A percentile compares a stretch with the other conserved stretches of the same genome.
Evolutionary conservation across 73 alveolate genomes (phyloP).

Genomic region (Blepharisma stoltei): DNA sequence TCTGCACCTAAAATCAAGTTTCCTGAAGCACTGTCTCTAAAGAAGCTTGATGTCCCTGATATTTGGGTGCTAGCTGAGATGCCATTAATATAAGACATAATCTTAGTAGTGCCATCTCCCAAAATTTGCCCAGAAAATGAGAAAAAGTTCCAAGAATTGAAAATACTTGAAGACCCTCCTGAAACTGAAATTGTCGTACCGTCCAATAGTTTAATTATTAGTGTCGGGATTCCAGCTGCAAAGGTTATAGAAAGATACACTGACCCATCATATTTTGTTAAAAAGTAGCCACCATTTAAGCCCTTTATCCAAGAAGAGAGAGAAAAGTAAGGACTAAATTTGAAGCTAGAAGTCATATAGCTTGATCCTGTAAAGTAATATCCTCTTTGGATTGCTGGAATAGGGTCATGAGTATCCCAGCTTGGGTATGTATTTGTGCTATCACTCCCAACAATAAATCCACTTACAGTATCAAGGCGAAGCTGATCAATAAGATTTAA

Average conservation of each 20-base stretch:
- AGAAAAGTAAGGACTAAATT: background rate
- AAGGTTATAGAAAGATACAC: background rate
- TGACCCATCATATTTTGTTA: background rate
- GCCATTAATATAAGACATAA: background rate
- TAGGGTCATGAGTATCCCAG: background rate
- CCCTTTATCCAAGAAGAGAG: background rate
- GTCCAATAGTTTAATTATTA: background rate
- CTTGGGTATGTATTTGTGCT: background rate
- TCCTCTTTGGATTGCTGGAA: background rate
- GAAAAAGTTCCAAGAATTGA: background rate
- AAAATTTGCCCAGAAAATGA: background rate
- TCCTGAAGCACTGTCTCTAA: too few species aligned
- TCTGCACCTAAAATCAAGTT: too few species aligned
- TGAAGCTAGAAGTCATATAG: too few species aligned
- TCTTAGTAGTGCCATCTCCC: background rate
- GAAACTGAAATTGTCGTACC: background rate
- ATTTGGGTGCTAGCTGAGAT: too few species aligned
- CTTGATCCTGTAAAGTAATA: slow-evolving; percentile 20
- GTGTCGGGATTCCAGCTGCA: background rate
- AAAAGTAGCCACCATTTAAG: background rate
- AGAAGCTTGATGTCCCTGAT: too few species aligned
- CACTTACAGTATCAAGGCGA: too few species aligned
- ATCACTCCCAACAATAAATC: background rate
- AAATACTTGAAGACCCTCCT: background rate
- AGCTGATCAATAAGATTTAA: too few species aligned